A percentile compares a stretch with the other conserved stretches of the same genome.
Evolutionary conservation across 2,329 filamentous ascomycete genomes (phyloP).

Genomic region (Dactylella cylindrospora): DNA sequence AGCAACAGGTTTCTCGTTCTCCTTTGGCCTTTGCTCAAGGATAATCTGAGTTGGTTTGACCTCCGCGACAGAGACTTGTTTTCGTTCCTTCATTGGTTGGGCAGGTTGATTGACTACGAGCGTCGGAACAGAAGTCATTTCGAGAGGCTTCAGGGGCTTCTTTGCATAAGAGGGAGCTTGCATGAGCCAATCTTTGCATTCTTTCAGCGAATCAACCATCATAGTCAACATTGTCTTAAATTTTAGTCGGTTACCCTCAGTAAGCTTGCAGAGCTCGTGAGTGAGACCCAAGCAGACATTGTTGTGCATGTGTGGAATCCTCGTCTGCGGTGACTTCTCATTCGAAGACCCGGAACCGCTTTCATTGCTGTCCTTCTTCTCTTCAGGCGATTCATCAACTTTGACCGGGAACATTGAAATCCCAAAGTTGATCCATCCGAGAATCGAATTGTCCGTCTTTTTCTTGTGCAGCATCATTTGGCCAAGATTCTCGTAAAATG

Average conservation of each 20-base stretch:
- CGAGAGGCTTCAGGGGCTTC: slow-evolving; percentile 21
- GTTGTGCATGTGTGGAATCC: slow-evolving; percentile 15
- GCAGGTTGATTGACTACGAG: slow-evolving; percentile 17
- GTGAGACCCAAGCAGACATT: slow-evolving; percentile 24
- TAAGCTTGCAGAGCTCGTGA: slow-evolving; percentile 34
- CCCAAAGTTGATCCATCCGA: slow-evolving; percentile 38
- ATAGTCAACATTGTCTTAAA: slow-evolving; percentile 33
- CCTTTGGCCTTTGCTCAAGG: not conserved
- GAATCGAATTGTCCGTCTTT: slow-evolving; percentile 35
- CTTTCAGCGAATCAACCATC: slow-evolving; percentile 34
- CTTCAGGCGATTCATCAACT: not conserved
- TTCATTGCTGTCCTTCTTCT: not conserved
- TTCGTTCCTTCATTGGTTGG: not conserved
- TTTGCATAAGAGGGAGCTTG: slow-evolving; percentile 41
- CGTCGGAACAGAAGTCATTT: slow-evolving; percentile 5
- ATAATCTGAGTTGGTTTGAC: not conserved
- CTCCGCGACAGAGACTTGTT: not conserved
- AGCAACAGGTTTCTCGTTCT: slow-evolving; percentile 2
- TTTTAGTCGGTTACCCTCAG: slow-evolving; percentile 29
- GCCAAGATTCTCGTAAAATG: slow-evolving; percentile 13
- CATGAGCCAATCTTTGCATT: slow-evolving; percentile 39
- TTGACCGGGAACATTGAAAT: slow-evolving; percentile 39
- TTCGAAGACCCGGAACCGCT: not conserved
- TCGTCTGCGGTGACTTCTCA: slow-evolving; percentile 3
- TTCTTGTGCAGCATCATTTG: slow-evolving; percentile 39